Base-by-base conservation (phyloP, 2,329 filamentous ascomycete species). In the Zymoseptoria pseudotritici region DNA sequence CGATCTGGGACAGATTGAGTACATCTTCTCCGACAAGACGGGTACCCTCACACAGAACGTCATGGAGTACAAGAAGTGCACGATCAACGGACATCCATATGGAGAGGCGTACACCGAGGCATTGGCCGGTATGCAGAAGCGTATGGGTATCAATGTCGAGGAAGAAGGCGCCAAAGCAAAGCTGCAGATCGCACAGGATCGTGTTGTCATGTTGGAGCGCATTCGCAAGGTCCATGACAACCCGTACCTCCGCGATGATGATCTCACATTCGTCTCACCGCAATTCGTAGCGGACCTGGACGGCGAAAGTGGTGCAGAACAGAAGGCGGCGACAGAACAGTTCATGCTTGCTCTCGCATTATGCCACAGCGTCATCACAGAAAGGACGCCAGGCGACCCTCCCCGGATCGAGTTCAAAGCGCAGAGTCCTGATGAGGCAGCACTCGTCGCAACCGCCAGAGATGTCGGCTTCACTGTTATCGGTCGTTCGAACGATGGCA, bases 21-120 rank as follows among this genome's bases (percentile, higher is more conserved):
- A 97, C 78, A 96, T 99, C 66, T 99, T 99, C 75, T 97, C 90
- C 0, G 90, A 96, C 80, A 96, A 96, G 77, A 96, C 90, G 0
- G 90, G 90, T 60, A 96, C 90, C 2, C 77, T 96, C 65, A 96
- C 90, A 0, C 90, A 95, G 70, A 96, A 96, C 72, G 89, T 95
- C 57, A 96, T 96, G 94, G 95, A 99, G 74, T 99, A 97, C 83
- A 99, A 97, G 76, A 99, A 99, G 76, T 91, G 89, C 58, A 96
- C 92, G 0, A 87, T 99, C 75, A 97, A 97, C 70, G 93, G 93
- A n/a, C 84, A 94, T 61, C 86, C 92, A 0, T 99, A 99, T 67
- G 94, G 95, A 63, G 94, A 99, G 77, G 94, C 94, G 0, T 99
- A 97, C 71, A 99, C 95, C 0, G 94, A 99, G 75, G 94, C 94